A percentile compares a stretch with the other conserved stretches of the same genome.
These are phyloP conservation scores for Thymus mandschuricus DNA, from an alignment of 257 asterid genomes.

Conservation along the genomic window DNA sequence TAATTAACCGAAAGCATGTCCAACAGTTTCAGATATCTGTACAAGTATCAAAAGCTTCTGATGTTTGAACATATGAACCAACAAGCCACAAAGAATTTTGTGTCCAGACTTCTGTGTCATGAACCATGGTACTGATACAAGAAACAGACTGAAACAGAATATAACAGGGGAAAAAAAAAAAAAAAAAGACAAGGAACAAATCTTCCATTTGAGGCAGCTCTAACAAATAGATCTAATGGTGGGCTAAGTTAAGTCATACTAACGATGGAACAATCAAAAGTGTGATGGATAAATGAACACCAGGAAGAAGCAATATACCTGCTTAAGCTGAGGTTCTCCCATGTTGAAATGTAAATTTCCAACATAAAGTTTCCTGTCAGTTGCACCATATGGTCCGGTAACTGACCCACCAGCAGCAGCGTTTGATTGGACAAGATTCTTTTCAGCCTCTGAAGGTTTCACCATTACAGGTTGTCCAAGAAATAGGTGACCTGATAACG, in stretches of 20 bases:
- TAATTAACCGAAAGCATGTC: conserved; percentile 52
- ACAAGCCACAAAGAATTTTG: not conserved
- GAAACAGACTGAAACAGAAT: not conserved
- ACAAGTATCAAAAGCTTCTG: not conserved
- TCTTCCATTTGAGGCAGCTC: not conserved
- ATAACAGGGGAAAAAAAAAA: not conserved
- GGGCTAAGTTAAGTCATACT: not conserved
- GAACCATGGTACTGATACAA: not conserved
- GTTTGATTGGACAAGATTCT: conserved; percentile 94
- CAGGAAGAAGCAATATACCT: conserved; percentile 48
- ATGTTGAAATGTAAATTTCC: conserved; percentile 96
- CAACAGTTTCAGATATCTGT: conserved; percentile 74
- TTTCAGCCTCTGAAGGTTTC: conserved; percentile 99
- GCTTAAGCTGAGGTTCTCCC: conserved; percentile 93
- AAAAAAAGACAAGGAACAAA: not conserved
- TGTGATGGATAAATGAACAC: conserved; percentile 12
- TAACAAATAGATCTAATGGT: conserved; percentile 4
- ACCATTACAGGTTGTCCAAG: conserved; percentile 99
- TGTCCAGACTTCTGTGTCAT: not conserved
- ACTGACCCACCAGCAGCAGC: conserved; percentile 71
- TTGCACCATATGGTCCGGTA: conserved; percentile 88
- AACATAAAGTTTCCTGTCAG: conserved; percentile 89
- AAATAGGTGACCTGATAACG: conserved; percentile 85
- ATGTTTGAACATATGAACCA: not conserved
- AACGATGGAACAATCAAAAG: conserved; percentile 5